These are phyloP conservation scores for Parachlorella kessleri DNA, from an alignment of 139 green algal genomes.

Conservation along the genomic window DNA sequence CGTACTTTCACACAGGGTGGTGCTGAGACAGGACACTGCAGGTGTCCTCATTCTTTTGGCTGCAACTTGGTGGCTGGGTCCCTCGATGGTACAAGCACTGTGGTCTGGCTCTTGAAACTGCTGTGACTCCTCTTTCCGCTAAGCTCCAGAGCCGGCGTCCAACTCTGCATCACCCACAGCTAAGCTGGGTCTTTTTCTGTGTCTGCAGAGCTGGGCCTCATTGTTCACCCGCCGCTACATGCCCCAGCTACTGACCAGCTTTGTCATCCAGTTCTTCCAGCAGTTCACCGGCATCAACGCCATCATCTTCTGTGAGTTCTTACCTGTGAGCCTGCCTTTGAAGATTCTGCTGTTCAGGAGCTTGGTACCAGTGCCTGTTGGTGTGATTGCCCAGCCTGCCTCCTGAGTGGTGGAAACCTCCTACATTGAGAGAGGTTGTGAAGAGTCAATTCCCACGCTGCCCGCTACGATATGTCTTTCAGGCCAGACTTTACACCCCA, in stretches of 20 bases:
- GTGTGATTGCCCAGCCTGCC: background rate
- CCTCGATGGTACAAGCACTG: background rate
- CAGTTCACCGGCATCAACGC: conserved; percentile 60
- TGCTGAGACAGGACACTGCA: background rate
- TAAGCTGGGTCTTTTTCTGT: background rate
- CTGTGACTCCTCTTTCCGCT: background rate
- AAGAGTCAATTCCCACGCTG: background rate
- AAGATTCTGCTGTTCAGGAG: too few relatives aligned
- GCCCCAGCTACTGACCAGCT: conserved; percentile 3
- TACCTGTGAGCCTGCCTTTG: background rate
- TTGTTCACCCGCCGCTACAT: conserved; percentile 13
- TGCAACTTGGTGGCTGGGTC: background rate
- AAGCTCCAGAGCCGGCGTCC: background rate
- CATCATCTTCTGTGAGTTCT: conserved; percentile 50
- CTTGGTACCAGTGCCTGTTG: background rate
- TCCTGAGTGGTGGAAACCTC: too few relatives aligned
- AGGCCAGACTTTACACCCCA: background rate
- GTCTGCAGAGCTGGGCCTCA: background rate
- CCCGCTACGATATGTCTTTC: background rate
- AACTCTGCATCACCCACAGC: background rate
- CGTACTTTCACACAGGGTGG: background rate
- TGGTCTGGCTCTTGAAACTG: background rate
- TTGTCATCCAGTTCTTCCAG: background rate
- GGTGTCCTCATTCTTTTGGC: background rate
- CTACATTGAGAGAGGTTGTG: too few relatives aligned